Evolutionary conservation across 2,329 filamentous ascomycete genomes (phyloP), one percentile per base, ranked within the genome.

Genomic region (Colletotrichum endophyticum): DNA sequence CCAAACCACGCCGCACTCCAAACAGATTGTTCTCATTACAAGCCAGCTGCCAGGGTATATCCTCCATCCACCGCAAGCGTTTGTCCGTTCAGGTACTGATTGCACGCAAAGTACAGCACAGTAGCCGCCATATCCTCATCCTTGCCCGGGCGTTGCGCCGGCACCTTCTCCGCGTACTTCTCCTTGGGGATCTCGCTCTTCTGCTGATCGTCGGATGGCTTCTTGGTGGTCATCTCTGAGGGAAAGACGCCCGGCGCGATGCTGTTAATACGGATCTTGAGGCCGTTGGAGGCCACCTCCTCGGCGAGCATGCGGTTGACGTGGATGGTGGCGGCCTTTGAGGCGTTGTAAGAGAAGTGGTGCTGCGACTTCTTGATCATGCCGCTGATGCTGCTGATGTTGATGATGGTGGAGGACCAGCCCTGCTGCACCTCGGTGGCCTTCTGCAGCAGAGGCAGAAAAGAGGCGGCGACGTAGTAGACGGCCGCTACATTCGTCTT

Each of bases 401-500:
- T 94, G 83, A 94, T 91, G 62, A 94, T 88, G 8, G 92, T 89
- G 2, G 89, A 86, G 0, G 92, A 89, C 89, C 88, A 90, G 71
- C 87, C 87, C 6, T 80, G 77, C 75, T 87, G 83, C 1, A 73
- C 79, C 68, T 88, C 84, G 79, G 80, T 89, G 80, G 79, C 86
- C 27, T 88, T 88, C 81, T 93, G 89, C 67, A 95, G 87, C 6
- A 94, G 86, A 0, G 92, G 92, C 2, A 92, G 89, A 61, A 94
- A 89, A 0, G 91, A 89, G 66, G 92, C 88, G 0, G 92, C 92
- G 66, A 91, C 88, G 78, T 93, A 94, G 86, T 92, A 94, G 72
- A 92, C 88, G 76, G 90, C 91, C 36, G 95, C 91, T 13, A 96
- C 94, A 78, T 98, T 96, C 25, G 94, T 95, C 75, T 91, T 91